phyloP scores from a whole-genome alignment of 148 eudicot genomes.

The Pouteria glomerata region DNA sequence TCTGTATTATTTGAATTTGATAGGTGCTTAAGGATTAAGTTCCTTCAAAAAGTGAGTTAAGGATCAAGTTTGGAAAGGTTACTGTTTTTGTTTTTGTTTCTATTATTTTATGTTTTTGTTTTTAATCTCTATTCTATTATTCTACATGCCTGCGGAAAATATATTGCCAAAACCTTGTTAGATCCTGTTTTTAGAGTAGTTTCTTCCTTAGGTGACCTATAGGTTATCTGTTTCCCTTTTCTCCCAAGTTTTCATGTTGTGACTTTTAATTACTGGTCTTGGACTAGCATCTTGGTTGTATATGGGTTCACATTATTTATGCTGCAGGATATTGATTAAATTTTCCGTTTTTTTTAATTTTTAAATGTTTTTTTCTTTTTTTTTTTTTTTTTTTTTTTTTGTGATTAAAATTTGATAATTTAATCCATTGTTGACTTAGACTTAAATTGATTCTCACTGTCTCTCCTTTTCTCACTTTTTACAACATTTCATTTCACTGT shows the following conservation, averaged over 20 bases:
- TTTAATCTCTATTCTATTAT: not conserved
- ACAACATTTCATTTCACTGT: constrained; percentile 8
- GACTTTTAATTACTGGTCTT: not conserved
- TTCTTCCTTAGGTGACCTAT: not conserved
- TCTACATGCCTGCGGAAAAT: not conserved
- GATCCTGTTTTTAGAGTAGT: not conserved
- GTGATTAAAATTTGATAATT: not conserved
- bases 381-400: not conserved
- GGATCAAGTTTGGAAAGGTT: not conserved
- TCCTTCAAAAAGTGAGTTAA: not conserved
- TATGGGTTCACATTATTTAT: not conserved
- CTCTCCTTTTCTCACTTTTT: not conserved
- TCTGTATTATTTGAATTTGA: not conserved
- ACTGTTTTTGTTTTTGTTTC: not conserved
- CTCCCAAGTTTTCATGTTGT: not conserved
- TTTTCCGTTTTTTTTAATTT: not conserved
- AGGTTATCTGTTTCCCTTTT: not conserved
- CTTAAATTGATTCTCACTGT: not conserved
- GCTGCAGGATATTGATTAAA: not conserved
- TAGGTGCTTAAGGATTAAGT: not conserved
- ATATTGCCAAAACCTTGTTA: not conserved
- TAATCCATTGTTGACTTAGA: not conserved
- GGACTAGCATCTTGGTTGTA: constrained; percentile 5
- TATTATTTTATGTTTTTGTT: not conserved
- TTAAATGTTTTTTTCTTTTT: not conserved